Percentiles rank a stretch among this genome's conserved stretches.
Evolutionary conservation across 805 yeast genomes (phyloP).

Genomic region (Nakazawaea siamensis): DNA sequence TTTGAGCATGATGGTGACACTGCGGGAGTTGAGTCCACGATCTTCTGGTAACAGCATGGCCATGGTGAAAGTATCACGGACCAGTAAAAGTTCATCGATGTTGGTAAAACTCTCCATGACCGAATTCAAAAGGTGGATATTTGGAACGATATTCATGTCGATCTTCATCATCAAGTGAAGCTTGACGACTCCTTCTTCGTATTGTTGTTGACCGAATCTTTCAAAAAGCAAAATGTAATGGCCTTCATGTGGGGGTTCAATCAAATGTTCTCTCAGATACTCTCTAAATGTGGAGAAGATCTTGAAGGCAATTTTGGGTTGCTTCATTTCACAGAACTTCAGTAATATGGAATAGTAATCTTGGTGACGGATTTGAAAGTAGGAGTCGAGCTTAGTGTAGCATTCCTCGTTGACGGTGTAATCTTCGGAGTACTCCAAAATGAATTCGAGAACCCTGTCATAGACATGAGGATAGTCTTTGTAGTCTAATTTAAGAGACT

Average conservation of each 20-base stretch:
- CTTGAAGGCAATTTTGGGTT: constrained; percentile 55
- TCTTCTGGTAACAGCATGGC: constrained; percentile 43
- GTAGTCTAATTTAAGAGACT: constrained; percentile 13
- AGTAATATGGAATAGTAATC: constrained; percentile 50
- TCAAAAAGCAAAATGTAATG: constrained; percentile 54
- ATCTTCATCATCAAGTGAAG: constrained; percentile 56
- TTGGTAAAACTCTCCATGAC: constrained; percentile 57
- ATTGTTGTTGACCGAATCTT: constrained; percentile 49
- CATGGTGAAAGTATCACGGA: constrained; percentile 52
- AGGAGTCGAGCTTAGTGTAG: constrained; percentile 46
- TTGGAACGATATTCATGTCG: constrained; percentile 49
- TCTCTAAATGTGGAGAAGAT: constrained; percentile 55
- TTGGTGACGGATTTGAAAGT: constrained; percentile 50
- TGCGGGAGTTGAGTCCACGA: constrained; percentile 52
- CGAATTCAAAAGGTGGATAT: constrained; percentile 50
- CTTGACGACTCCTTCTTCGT: constrained; percentile 58
- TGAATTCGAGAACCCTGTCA: constrained; percentile 35
- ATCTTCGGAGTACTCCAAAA: constrained; percentile 26
- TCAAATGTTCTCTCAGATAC: constrained; percentile 37
- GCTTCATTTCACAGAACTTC: constrained; percentile 42
- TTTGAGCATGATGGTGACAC: constrained; percentile 60
- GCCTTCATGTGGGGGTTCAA: constrained; percentile 43
- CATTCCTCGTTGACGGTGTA: constrained; percentile 50
- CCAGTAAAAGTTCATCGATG: constrained; percentile 45
- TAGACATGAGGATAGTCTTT: constrained; percentile 26